phyloP scores from a whole-genome alignment of 2,329 filamentous ascomycete genomes.

The Biscogniauxia mediterranea region DNA sequence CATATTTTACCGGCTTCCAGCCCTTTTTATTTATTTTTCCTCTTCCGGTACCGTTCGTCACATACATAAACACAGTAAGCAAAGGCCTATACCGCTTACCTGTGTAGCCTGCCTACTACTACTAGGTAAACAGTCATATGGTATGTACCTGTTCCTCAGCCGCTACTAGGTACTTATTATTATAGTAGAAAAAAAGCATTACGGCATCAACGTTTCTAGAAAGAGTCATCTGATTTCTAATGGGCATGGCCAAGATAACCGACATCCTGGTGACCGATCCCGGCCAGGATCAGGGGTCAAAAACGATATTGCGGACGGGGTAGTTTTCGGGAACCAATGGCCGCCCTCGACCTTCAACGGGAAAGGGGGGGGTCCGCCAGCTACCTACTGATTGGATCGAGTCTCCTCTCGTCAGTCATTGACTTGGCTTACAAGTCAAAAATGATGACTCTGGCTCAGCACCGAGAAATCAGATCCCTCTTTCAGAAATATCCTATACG shows the following conservation, averaged over 20 bases:
- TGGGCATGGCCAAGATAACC: conserved; percentile 22
- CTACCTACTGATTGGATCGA: background rate
- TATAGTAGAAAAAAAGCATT: background rate
- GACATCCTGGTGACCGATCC: conserved; percentile 22
- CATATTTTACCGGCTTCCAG: too few species aligned
- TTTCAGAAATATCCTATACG: background rate
- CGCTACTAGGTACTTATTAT: too few species aligned
- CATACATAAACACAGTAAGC: background rate
- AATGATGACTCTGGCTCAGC: background rate
- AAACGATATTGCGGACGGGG: conserved; percentile 10
- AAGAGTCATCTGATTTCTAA: conserved; percentile 12
- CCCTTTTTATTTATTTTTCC: too few species aligned
- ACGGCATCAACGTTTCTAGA: background rate
- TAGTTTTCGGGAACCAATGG: conserved; percentile 1
- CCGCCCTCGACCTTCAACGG: background rate
- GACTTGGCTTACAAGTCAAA: background rate
- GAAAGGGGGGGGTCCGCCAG: background rate
- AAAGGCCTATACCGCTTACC: conserved; percentile 4
- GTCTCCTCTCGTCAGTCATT: background rate
- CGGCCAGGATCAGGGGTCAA: conserved; percentile 22
- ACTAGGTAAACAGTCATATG: too few species aligned
- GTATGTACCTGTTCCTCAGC: too few species aligned
- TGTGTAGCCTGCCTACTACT: background rate
- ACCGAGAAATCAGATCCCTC: background rate
- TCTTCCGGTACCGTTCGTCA: background rate